Evolutionary conservation across 148 eudicot species (phyloP).

Genomic region (Cornus florida): DNA sequence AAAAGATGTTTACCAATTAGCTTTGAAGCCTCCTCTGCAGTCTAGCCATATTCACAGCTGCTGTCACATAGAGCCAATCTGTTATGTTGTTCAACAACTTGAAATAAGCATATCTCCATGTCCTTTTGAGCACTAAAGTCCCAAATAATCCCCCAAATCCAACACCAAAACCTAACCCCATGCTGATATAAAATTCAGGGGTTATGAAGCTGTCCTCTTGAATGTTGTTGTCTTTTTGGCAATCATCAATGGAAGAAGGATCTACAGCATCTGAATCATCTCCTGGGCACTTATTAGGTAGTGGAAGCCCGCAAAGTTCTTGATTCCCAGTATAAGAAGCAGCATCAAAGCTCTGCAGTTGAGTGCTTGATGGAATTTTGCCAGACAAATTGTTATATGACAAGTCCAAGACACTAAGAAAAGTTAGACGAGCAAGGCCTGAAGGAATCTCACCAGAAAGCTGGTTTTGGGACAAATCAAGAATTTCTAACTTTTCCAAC

Average conservation of each 20-base stretch:
- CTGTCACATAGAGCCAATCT: too few species aligned
- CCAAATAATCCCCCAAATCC: constrained; percentile 16
- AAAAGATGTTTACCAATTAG: too few species aligned
- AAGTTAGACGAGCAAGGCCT: constrained; percentile 14
- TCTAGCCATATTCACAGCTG: too few species aligned
- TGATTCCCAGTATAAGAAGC: constrained; percentile 17
- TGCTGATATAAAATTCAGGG: constrained; percentile 3
- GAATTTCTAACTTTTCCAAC: constrained; percentile 16
- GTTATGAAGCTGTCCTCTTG: not conserved
- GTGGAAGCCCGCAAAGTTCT: constrained; percentile 26
- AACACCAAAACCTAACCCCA: constrained; percentile 8
- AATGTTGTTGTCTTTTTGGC: not conserved
- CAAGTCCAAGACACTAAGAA: constrained; percentile 20
- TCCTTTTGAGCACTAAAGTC: too few species aligned
- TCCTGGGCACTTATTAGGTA: constrained; percentile 11
- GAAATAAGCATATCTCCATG: too few species aligned
- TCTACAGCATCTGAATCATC: not conserved
- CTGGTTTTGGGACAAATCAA: constrained; percentile 22
- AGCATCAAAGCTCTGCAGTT: constrained; percentile 24
- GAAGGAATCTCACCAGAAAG: constrained; percentile 25
- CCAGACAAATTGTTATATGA: constrained; percentile 26
- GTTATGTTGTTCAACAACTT: not conserved
- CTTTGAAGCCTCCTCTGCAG: too few species aligned
- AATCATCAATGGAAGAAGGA: not conserved
- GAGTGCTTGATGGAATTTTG: constrained; percentile 29